phyloP scores from a whole-genome alignment of 1,139 yeast genomes.

The Protomyces pachydermus region DNA sequence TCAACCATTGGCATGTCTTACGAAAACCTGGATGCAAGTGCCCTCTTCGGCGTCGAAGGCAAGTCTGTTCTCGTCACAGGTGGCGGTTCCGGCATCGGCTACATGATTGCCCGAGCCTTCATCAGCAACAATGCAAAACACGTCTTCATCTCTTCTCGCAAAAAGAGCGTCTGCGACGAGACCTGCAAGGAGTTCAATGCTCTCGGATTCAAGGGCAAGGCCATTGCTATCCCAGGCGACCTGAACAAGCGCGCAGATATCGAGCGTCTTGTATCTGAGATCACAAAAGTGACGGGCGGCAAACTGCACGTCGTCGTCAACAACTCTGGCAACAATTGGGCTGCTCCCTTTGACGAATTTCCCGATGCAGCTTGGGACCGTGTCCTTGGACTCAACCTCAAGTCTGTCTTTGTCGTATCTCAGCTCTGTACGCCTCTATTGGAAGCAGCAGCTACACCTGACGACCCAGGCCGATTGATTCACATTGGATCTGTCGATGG shows the following conservation, averaged over 20 bases:
- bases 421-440: conserved; percentile 59
- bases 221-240: conserved; percentile 59
- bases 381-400: conserved; percentile 56
- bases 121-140: conserved; percentile 14
- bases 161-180: conserved; percentile 58
- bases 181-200: conserved; percentile 52
- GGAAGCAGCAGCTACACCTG: conserved; percentile 51
- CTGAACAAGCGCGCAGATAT: conserved; percentile 53
- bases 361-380: conserved; percentile 58
- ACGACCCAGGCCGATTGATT: conserved; percentile 62
- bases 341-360: conserved; percentile 58
- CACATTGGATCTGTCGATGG: conserved; percentile 62
- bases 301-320: conserved; percentile 60
- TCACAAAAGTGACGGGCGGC: conserved; percentile 42
- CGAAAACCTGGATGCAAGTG: conserved; percentile 7
- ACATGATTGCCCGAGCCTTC: conserved; percentile 21
- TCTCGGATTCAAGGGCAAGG: conserved; percentile 45
- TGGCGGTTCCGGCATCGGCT: conserved; percentile 45
- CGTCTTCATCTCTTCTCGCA: conserved; percentile 59
- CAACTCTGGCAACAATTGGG: conserved; percentile 82
- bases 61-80: conserved; percentile 74
- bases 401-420: conserved; percentile 66
- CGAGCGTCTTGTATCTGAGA: conserved; percentile 46
- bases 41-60: conserved; percentile 47
- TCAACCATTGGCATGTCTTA: background rate